Conservation (phyloP, 345 rosid genomes). For the Gossypium anomalum region DNA sequence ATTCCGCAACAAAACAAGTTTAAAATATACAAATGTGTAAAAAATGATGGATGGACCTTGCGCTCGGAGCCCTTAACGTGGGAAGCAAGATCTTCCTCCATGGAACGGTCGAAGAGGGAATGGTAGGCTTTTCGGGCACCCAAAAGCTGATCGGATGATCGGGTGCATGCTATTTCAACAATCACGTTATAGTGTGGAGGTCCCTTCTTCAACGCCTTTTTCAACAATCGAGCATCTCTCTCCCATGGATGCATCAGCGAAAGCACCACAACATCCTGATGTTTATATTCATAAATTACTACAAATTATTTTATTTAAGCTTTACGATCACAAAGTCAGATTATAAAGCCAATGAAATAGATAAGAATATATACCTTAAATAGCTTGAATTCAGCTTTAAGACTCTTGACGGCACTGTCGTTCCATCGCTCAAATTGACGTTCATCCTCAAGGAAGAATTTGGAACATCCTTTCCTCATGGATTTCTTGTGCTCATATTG, state of each 20-base stretch:
- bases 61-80: conserved; percentile 40
- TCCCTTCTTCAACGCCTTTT: conserved; percentile 57
- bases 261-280: conserved; percentile 60
- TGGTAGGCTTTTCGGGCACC: conserved; percentile 90
- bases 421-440: conserved; percentile 75
- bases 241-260: conserved; percentile 94
- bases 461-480: conserved; percentile 52
- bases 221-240: conserved; percentile 76
- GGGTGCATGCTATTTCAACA: conserved; percentile 73
- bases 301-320: too few species aligned
- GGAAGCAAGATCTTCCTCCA: conserved; percentile 77
- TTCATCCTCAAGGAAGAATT: conserved; percentile 65
- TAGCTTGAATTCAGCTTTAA: conserved; percentile 70
- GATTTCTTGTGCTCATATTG: conserved; percentile 45
- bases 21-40: too few species aligned
- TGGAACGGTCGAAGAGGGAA: conserved; percentile 73
- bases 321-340: too few species aligned
- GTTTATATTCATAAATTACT: background rate
- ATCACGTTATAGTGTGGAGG: conserved; percentile 45
- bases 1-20: background rate
- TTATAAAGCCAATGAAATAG: too few species aligned
- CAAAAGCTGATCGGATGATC: conserved; percentile 68
- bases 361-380: conserved; percentile 49
- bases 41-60: conserved; percentile 33
- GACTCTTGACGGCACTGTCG: conserved; percentile 44